phyloP scores from a whole-genome alignment of 345 rosid species.

The Brassica nigra region DNA sequence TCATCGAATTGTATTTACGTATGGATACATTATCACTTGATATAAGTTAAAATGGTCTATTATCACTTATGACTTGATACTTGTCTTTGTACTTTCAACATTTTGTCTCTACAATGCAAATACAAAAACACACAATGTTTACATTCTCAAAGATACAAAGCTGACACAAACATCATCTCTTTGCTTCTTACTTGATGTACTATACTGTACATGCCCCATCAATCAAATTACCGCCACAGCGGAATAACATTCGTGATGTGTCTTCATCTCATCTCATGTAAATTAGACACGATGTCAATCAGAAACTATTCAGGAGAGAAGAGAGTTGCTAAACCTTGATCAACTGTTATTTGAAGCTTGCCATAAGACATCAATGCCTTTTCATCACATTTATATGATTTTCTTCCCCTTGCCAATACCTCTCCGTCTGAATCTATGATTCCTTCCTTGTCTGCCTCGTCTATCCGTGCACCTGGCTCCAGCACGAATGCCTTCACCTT shows the following conservation, averaged over 20 bases:
- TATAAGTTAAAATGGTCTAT: no score
- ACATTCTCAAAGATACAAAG: not conserved
- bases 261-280: not conserved
- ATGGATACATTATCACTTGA: no score
- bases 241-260: not conserved
- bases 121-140: not conserved
- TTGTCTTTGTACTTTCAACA: not conserved
- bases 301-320: slow-evolving; percentile 56
- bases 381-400: slow-evolving; percentile 52
- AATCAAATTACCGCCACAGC: not conserved
- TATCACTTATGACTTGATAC: not conserved
- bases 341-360: slow-evolving; percentile 63
- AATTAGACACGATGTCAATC: not conserved
- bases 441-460: slow-evolving; percentile 70
- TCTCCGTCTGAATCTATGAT: slow-evolving; percentile 95
- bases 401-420: slow-evolving; percentile 78
- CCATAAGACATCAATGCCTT: slow-evolving; percentile 65
- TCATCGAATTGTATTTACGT: no score
- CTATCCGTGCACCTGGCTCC: slow-evolving; percentile 67
- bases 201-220: not conserved
- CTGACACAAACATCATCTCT: not conserved
- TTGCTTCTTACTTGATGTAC: not conserved
- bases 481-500: slow-evolving; percentile 86
- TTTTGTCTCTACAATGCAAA: not conserved
- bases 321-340: slow-evolving; percentile 88